These are phyloP conservation scores for Ganoderma lingzhi DNA, from an alignment of 1,284 basidiomycete species.

Conservation along the genomic window DNA sequence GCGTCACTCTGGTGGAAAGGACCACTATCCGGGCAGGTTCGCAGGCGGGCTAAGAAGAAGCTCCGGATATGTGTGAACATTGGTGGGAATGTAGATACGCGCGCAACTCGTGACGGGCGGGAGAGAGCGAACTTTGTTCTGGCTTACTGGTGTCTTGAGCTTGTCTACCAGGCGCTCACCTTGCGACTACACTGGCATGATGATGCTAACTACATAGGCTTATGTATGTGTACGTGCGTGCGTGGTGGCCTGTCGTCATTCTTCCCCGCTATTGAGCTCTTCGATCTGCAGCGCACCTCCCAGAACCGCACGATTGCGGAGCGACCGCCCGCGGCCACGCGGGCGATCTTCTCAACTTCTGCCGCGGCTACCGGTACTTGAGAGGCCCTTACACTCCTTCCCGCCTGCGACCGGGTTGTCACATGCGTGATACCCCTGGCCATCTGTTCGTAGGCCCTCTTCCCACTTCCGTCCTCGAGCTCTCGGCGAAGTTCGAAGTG, in stretches of 20 bases:
- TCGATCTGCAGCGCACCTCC: no score
- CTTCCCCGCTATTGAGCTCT: no score
- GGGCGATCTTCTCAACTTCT: background rate
- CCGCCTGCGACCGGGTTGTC: background rate
- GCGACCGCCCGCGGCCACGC: background rate
- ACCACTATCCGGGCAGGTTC: background rate
- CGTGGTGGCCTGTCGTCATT: no score
- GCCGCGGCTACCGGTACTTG: no score
- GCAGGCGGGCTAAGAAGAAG: background rate
- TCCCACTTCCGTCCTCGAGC: background rate
- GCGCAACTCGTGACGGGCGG: background rate
- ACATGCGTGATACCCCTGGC: background rate
- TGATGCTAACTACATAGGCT: background rate
- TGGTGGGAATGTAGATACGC: background rate
- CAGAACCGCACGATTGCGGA: no score
- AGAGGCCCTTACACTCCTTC: constrained; percentile 1
- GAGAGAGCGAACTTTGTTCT: background rate
- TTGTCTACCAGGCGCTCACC: background rate
- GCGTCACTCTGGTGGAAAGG: background rate
- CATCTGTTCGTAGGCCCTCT: constrained; percentile 9
- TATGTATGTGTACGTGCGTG: no score
- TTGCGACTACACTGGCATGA: no score
- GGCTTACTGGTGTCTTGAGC: no score
- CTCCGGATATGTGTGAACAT: background rate
- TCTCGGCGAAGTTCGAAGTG: background rate